These are phyloP conservation scores for Fusarium sp. DNA, from an alignment of 2,329 filamentous ascomycete species.

Conservation along the genomic window DNA sequence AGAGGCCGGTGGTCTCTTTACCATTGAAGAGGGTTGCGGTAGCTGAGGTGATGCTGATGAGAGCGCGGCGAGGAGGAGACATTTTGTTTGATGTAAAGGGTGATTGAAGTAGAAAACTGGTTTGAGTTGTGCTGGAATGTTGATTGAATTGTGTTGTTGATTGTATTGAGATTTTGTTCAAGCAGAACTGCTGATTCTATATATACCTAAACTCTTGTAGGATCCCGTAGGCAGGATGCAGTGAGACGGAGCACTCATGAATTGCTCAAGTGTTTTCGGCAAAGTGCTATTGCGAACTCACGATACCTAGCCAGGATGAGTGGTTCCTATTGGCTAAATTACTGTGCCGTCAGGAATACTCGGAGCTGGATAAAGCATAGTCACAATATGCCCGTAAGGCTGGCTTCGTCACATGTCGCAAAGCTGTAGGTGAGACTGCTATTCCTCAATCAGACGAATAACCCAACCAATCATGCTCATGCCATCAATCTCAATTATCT, in stretches of 20 bases:
- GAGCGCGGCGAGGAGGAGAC: slow-evolving; percentile 25
- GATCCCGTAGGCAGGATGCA: no score
- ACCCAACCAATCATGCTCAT: background rate
- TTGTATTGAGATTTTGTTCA: background rate
- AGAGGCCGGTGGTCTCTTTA: slow-evolving; percentile 22
- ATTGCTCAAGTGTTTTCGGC: background rate
- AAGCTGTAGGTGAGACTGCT: background rate
- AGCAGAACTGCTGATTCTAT: background rate
- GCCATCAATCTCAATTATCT: background rate
- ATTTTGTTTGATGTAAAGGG: background rate
- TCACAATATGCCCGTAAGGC: background rate
- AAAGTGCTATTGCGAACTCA: background rate
- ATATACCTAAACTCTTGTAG: background rate
- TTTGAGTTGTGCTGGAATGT: background rate
- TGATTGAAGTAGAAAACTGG: background rate
- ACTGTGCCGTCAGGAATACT: background rate
- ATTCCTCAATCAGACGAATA: no score
- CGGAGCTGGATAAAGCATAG: background rate
- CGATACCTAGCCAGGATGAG: background rate
- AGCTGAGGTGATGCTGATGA: slow-evolving; percentile 31
- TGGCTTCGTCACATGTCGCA: background rate
- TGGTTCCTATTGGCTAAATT: background rate
- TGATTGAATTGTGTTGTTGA: background rate
- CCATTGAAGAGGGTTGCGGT: slow-evolving; percentile 22
- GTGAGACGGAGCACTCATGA: no score